A percentile compares a stretch with the other conserved stretches of the same genome.
These are phyloP conservation scores for Penicillium sp. DNA, from an alignment of 2,329 filamentous ascomycete species.

Conservation along the genomic window DNA sequence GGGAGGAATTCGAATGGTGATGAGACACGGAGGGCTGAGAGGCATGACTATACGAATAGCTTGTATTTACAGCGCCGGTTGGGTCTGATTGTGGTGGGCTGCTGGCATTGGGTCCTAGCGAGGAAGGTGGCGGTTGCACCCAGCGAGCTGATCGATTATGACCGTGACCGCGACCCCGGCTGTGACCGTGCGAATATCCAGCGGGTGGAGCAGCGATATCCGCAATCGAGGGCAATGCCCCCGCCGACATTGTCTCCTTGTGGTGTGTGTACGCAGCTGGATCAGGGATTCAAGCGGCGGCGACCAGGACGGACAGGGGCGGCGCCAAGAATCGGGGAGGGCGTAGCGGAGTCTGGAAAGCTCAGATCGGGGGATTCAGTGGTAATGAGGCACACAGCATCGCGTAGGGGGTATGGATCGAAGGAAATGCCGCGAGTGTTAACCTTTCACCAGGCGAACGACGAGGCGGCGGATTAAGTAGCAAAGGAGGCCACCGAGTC, in stretches of 20 bases:
- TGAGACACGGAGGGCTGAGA: slow-evolving; percentile 27
- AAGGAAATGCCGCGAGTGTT: not conserved
- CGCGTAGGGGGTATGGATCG: not conserved
- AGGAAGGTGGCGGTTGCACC: slow-evolving; percentile 31
- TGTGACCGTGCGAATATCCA: slow-evolving; percentile 32
- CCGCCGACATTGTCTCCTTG: slow-evolving; percentile 37
- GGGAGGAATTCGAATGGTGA: slow-evolving; percentile 44
- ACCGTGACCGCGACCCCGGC: slow-evolving; percentile 32
- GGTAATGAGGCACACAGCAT: slow-evolving; percentile 4
- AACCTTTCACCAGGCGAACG: not conserved
- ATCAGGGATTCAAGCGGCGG: slow-evolving; percentile 14
- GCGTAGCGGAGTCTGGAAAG: slow-evolving; percentile 6
- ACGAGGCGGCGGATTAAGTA: not conserved
- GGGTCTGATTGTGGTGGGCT: slow-evolving; percentile 20
- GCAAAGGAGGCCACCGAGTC: not conserved
- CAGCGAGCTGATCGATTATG: slow-evolving; percentile 39
- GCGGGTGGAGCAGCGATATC: slow-evolving; percentile 30
- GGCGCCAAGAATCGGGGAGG: slow-evolving; percentile 14
- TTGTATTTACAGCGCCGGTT: slow-evolving; percentile 15
- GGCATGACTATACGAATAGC: slow-evolving; percentile 29
- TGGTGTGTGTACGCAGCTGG: slow-evolving; percentile 8
- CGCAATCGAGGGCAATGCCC: slow-evolving; percentile 32
- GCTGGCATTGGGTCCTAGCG: slow-evolving; percentile 25
- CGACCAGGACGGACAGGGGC: slow-evolving; percentile 13
- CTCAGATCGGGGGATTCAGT: slow-evolving; percentile 1